Conservation (phyloP, 2,329 filamentous ascomycete genomes). For the Sporothrix phasma region DNA sequence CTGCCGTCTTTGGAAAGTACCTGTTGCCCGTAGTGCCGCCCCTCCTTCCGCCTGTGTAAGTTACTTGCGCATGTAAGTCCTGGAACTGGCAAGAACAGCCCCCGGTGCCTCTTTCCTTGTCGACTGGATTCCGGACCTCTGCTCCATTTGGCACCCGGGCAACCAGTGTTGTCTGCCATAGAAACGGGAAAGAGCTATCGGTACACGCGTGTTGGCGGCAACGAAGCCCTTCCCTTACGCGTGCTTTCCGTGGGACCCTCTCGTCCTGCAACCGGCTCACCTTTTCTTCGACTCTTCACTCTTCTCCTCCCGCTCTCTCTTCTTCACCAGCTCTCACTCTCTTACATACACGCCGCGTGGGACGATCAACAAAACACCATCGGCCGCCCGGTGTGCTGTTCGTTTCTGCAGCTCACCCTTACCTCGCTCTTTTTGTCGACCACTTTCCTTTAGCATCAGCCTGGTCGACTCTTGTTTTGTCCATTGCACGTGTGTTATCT, state of each 20-base stretch:
- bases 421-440: neutral
- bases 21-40: neutral
- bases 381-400: neutral
- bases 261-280: neutral
- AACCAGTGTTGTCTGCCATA: slow-evolving; percentile 10
- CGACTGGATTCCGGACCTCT: neutral
- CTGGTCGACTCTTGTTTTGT: slow-evolving; percentile 1
- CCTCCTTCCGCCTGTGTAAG: neutral
- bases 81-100: slow-evolving; percentile 11
- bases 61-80: neutral
- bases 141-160: slow-evolving; percentile 9
- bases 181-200: slow-evolving; percentile 13
- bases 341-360: neutral
- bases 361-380: neutral
- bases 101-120: slow-evolving; percentile 13
- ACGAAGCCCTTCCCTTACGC: slow-evolving; percentile 8
- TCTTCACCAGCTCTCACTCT: neutral
- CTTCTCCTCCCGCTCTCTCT: neutral
- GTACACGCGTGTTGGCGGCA: slow-evolving; percentile 11
- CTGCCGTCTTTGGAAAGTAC: neutral
- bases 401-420: neutral
- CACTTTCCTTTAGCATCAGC: neutral
- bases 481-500: neutral
- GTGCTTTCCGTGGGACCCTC: neutral
- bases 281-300: neutral